phyloP scores from a whole-genome alignment of 1,284 basidiomycete genomes.

The Cryptococcus sp. region DNA sequence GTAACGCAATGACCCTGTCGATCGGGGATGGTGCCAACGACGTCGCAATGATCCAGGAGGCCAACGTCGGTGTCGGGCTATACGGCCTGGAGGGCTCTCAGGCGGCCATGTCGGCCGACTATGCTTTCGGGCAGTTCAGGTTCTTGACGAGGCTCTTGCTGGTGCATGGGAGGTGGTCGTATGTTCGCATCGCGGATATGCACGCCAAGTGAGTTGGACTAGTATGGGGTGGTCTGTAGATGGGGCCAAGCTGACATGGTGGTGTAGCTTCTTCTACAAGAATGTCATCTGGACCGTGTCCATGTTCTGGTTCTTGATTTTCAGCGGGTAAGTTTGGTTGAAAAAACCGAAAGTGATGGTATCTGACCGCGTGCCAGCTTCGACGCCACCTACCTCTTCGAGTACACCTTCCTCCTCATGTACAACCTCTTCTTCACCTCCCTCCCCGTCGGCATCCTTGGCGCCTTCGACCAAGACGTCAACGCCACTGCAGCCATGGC shows the following conservation, averaged over 20 bases:
- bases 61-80: conserved; percentile 92
- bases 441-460: conserved; percentile 83
- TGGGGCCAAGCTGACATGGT: background rate
- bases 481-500: conserved; percentile 84
- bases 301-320: conserved; percentile 92
- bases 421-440: conserved; percentile 94
- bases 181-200: conserved; percentile 95
- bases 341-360: background rate
- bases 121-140: conserved; percentile 95
- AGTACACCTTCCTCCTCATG: conserved; percentile 88
- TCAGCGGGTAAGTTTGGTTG: conserved; percentile 63
- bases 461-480: conserved; percentile 94
- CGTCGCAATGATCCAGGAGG: conserved; percentile 75
- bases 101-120: conserved; percentile 98
- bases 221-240: background rate
- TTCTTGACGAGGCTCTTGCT: conserved; percentile 88
- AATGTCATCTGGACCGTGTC: conserved; percentile 59
- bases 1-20: conserved; percentile 91
- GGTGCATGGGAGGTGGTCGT: conserved; percentile 95
- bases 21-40: conserved; percentile 79
- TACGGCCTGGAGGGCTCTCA: conserved; percentile 95
- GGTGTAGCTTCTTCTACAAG: conserved; percentile 84
- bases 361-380: conserved; percentile 66
- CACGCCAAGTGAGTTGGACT: conserved; percentile 63
- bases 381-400: conserved; percentile 91